Conservation (phyloP, 2,329 filamentous ascomycete species). For the Colletotrichum incanum region DNA sequence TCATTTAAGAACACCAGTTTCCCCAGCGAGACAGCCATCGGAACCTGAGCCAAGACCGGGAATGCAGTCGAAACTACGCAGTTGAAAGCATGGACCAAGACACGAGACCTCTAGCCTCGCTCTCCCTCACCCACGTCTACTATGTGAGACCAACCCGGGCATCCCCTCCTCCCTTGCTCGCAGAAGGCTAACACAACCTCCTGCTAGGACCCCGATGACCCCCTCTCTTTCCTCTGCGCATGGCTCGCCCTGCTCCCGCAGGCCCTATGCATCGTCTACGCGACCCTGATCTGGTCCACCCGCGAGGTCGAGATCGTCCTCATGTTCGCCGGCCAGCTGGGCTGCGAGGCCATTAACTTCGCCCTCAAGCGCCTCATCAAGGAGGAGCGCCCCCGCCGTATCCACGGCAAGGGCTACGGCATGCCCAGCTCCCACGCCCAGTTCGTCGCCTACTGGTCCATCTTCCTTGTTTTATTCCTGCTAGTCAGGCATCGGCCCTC, state of each 20-base stretch:
- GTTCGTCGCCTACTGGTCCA: slow-evolving; percentile 92
- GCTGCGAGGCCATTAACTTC: slow-evolving; percentile 93
- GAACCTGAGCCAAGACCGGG: slow-evolving; percentile 11
- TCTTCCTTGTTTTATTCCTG: slow-evolving; percentile 88
- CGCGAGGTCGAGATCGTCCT: slow-evolving; percentile 91
- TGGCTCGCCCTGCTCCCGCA: slow-evolving; percentile 96
- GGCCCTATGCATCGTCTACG: slow-evolving; percentile 90
- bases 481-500: slow-evolving; percentile 78
- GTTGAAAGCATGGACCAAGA: slow-evolving; percentile 52
- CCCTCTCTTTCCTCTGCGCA: slow-evolving; percentile 88
- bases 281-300: slow-evolving; percentile 89
- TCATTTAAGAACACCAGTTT: background rate
- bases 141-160: slow-evolving; percentile 78
- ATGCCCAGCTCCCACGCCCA: slow-evolving; percentile 97
- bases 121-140: slow-evolving; percentile 96
- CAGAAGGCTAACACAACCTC: slow-evolving; percentile 9
- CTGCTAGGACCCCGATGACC: slow-evolving; percentile 82
- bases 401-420: slow-evolving; percentile 93
- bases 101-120: slow-evolving; percentile 79
- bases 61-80: slow-evolving; percentile 22
- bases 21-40: background rate
- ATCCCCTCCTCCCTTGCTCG: slow-evolving; percentile 82
- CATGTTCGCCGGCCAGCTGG: slow-evolving; percentile 93
- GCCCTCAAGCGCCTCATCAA: slow-evolving; percentile 90
- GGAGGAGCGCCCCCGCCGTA: slow-evolving; percentile 88